Evolutionary conservation across 2,329 filamentous ascomycete genomes (phyloP), one percentile per base, ranked within the genome.

Genomic region (Mollisia scopiformis): DNA sequence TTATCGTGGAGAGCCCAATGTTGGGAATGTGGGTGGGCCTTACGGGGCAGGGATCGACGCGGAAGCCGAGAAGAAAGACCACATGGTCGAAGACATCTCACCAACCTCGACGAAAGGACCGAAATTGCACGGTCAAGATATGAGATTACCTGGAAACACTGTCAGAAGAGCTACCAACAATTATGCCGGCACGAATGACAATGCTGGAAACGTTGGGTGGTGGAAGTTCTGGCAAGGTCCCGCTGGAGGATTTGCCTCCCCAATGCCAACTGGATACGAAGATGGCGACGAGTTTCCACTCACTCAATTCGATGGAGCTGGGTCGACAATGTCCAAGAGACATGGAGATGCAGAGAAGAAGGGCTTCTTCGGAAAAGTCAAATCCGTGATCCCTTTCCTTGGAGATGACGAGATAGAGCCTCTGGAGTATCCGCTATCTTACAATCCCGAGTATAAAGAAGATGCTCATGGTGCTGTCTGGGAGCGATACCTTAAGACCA

Each of bases 401-500:
- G 41, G 55, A 10, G 47, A 54, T 0, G 66, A 71, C 23, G 65
- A 71, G 7, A 74, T 77, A 11, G 55, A 55, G 2, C 61, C 63
- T 19, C 52, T 64, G 6, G 64, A 74, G 7, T 96, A 96, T 69
- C 84, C 86, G 0, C 62, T 79, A 2, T 86, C 89, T 0, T 87
- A 84, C 70, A 85, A 90, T 63, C 74, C 84, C 33, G 82, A 89
- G 1, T 85, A 80, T 66, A 78, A 83, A 35, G 84, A 88, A 28
- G 81, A 88, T 59, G 82, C 86, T 11, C 84, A 88, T 46, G 83
- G 82, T 8, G 83, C 86, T 52, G 87, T 91, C 0, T 99, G 95
- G 95, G 87, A 88, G 69, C 89, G 88, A 62, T 97, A 93, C 77
- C 79, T 98, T 54, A 89, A 87, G 71, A 84, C 86, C 60, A 93